phyloP scores from a whole-genome alignment of 176 grass and related monocot genomes.

The Oryza brachyantha region DNA sequence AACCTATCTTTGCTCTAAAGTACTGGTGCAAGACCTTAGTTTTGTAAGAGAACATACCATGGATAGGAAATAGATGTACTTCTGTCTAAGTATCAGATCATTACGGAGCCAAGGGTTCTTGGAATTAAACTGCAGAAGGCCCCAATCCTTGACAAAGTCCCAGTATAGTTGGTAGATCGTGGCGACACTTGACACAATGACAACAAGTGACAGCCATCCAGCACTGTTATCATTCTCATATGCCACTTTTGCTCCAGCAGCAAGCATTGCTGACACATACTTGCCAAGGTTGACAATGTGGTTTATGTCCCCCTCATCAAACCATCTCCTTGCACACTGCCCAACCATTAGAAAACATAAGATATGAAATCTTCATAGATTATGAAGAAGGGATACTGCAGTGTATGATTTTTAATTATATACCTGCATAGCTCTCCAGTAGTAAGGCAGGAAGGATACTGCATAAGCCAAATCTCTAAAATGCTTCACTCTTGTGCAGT shows the following conservation, averaged over 20 bases:
- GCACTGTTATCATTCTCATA: constrained; percentile 77
- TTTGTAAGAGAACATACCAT: constrained; percentile 59
- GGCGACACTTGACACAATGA: constrained; percentile 69
- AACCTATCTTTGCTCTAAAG: constrained; percentile 6
- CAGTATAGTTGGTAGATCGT: constrained; percentile 97
- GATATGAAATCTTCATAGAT: constrained; percentile 7
- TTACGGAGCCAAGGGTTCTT: constrained; percentile 95
- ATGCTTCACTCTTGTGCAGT: constrained; percentile 90
- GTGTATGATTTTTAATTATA: constrained; percentile 7
- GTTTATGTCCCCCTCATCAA: constrained; percentile 87
- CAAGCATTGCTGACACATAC: constrained; percentile 95
- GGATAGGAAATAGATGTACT: constrained; percentile 88
- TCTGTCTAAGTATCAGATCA: constrained; percentile 76
- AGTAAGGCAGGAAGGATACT: constrained; percentile 95
- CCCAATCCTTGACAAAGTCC: constrained; percentile 99
- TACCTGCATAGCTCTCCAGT: constrained; percentile 99
- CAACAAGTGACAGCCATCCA: constrained; percentile 63
- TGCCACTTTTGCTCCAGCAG: constrained; percentile 80
- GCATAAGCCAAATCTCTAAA: constrained; percentile 92
- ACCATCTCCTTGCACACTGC: constrained; percentile 98
- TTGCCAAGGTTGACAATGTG: constrained; percentile 93
- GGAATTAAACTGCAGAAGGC: constrained; percentile 72
- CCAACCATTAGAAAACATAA: constrained; percentile 6
- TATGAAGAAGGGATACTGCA: constrained; percentile 8
- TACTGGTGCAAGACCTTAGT: constrained; percentile 13